These are phyloP conservation scores for Cardiosporidium cionae DNA, from an alignment of 169 alveolate species.

Conservation along the genomic window DNA sequence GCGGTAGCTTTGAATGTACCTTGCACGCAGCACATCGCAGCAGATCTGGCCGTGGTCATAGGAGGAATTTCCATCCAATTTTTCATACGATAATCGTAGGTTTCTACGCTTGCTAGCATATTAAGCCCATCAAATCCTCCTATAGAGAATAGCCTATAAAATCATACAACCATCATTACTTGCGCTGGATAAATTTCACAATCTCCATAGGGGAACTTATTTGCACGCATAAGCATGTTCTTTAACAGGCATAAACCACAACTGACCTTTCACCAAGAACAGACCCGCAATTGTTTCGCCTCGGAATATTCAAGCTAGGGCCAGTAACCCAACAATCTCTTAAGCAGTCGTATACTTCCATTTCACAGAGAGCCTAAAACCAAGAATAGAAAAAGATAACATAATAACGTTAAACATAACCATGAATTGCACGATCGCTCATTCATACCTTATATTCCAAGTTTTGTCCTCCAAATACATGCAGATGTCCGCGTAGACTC, in stretches of 20 bases:
- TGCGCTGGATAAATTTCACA: neutral
- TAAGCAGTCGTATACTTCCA: conserved; percentile 75
- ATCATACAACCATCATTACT: neutral
- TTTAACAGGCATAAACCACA: neutral
- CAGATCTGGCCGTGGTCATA: conserved; percentile 66
- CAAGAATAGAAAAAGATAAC: neutral
- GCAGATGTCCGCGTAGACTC: conserved; percentile 49
- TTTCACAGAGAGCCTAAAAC: conserved; percentile 69
- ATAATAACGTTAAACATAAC: neutral
- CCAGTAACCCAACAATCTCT: conserved; percentile 67
- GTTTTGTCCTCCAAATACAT: conserved; percentile 80
- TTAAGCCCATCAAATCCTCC: conserved; percentile 74
- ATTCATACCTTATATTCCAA: conserved; percentile 61
- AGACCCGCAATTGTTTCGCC: conserved; percentile 66
- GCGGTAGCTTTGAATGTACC: conserved; percentile 1
- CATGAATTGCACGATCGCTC: neutral
- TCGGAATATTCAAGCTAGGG: conserved; percentile 59
- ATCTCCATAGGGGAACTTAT: neutral
- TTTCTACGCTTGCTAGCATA: conserved; percentile 62
- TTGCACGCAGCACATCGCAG: conserved; percentile 64
- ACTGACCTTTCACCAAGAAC: conserved; percentile 34
- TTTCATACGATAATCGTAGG: conserved; percentile 64
- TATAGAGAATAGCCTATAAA: conserved; percentile 42
- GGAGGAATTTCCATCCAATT: conserved; percentile 72
- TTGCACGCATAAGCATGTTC: neutral